Percentiles rank a stretch among this genome's conserved stretches.
These are phyloP conservation scores for Pseudonitzschia pungens DNA, from an alignment of 108 stramenopile species.

Conservation along the genomic window DNA sequence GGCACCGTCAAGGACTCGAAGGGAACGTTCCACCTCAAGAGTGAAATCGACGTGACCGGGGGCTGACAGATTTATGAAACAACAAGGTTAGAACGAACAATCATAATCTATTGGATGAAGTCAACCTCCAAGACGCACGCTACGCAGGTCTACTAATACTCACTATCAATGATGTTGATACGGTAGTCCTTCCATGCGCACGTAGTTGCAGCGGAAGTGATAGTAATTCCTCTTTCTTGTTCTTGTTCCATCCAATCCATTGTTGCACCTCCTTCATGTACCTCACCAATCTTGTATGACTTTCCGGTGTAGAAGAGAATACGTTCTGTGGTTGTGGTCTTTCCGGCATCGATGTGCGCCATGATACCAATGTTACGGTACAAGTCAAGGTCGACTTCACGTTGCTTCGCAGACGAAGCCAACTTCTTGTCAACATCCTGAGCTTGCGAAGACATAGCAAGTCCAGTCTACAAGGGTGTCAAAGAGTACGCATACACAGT, in stretches of 20 bases:
- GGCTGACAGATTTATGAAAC: not conserved
- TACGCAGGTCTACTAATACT: constrained; percentile 27
- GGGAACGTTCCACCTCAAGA: constrained; percentile 92
- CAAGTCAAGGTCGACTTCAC: constrained; percentile 74
- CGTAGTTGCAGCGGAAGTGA: constrained; percentile 97
- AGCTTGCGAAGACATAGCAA: constrained; percentile 24
- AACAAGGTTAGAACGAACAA: no score
- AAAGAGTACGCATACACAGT: not conserved
- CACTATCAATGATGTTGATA: constrained; percentile 98
- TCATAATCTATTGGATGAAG: no score
- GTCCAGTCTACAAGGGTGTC: not conserved
- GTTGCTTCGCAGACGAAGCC: constrained; percentile 69
- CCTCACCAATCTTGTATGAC: constrained; percentile 96
- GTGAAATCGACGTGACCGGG: constrained; percentile 73
- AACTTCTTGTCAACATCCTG: constrained; percentile 67
- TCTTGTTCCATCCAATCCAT: constrained; percentile 99
- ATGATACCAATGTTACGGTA: constrained; percentile 99
- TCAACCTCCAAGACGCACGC: no score
- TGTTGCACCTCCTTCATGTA: constrained; percentile 98
- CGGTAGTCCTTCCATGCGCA: constrained; percentile 93
- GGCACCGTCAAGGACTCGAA: constrained; percentile 98
- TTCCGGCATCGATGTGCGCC: constrained; percentile 99
- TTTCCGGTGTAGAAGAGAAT: constrained; percentile 98
- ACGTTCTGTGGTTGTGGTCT: constrained; percentile 99
- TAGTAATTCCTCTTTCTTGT: constrained; percentile 99